Base-by-base conservation (phyloP, 306 rosid genomes). In the Cucumis sativus region DNA sequence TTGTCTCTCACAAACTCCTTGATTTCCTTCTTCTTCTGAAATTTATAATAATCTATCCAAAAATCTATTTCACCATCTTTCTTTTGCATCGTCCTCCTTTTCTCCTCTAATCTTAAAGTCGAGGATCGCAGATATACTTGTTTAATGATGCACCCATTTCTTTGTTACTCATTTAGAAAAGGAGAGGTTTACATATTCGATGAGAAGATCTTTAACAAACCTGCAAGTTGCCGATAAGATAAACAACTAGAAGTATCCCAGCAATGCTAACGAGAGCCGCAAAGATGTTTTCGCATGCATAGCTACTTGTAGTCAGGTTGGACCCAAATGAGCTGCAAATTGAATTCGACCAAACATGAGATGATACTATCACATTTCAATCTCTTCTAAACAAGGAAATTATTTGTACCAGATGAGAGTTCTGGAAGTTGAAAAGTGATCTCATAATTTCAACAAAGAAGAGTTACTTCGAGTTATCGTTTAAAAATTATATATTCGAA, bases 201-300 rank as follows among this genome's bases (percentile, higher is more conserved):
- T n/a, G 1, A 23, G 11, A 20, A 59, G 64, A 59, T 21, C 35
- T 49, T 49, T 49, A 59, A 43, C 64, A 8, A 5, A 60, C 82
- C 78, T 79, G 82, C 49, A 79, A 43, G 51, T 79, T 79, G n/a
- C 78, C 78, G 9, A 73, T 72, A 21, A 79, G 74, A 52, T 79
- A 79, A 16, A 63, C 37, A 63, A 73, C 52, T 13, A 79, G 64
- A 40, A 73, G 78, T 73, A 73, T 41, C 8, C 78, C 78, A 8
- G 21, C 16, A 40, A 74, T 15, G 23, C 63, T 30, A 33, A 61
- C 39, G 9, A 54, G 18, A 47, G 52, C 35, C 4, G 78, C 62
- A 49, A 73, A 72, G 30, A 25, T 10, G 54, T 45, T 79, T 23
- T 71, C 82, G 49, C 41, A 72, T 9, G 52, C 4, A 28, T 49